phyloP scores from a whole-genome alignment of 1,284 basidiomycete species.

The Apiotrichum brassicae region DNA sequence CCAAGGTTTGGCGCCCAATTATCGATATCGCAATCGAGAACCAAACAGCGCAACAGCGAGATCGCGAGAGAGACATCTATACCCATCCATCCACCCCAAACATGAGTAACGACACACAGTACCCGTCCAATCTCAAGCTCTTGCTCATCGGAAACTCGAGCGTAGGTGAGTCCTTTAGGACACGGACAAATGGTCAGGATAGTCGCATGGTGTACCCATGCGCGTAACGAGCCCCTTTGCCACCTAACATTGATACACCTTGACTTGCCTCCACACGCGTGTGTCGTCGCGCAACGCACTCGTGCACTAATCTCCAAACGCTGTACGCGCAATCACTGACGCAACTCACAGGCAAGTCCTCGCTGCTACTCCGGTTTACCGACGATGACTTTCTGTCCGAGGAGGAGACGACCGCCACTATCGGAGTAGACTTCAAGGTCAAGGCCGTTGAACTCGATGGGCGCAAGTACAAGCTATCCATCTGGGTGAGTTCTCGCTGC shows the following conservation, averaged over 20 bases:
- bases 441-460: slow-evolving; percentile 50
- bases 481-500: slow-evolving; percentile 50
- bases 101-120: neutral
- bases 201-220: too few species aligned
- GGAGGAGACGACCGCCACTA: slow-evolving; percentile 92
- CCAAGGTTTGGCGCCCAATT: too few species aligned
- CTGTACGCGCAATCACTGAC: too few species aligned
- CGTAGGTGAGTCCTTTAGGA: slow-evolving; percentile 78
- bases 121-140: slow-evolving; percentile 48
- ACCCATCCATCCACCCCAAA: too few species aligned
- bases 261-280: too few species aligned
- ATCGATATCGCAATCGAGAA: neutral
- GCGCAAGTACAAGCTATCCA: slow-evolving; percentile 52
- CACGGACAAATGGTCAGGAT: too few species aligned
- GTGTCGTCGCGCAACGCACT: too few species aligned
- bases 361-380: slow-evolving; percentile 84
- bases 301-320: too few species aligned
- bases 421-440: slow-evolving; percentile 55
- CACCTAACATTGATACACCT: too few species aligned
- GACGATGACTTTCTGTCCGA: slow-evolving; percentile 94
- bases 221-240: too few species aligned
- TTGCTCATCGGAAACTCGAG: slow-evolving; percentile 70
- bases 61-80: too few species aligned
- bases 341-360: slow-evolving; percentile 53
- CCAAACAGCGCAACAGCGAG: too few species aligned